Conservation (phyloP, 306 rosid genomes). For the Vigna radiata region DNA sequence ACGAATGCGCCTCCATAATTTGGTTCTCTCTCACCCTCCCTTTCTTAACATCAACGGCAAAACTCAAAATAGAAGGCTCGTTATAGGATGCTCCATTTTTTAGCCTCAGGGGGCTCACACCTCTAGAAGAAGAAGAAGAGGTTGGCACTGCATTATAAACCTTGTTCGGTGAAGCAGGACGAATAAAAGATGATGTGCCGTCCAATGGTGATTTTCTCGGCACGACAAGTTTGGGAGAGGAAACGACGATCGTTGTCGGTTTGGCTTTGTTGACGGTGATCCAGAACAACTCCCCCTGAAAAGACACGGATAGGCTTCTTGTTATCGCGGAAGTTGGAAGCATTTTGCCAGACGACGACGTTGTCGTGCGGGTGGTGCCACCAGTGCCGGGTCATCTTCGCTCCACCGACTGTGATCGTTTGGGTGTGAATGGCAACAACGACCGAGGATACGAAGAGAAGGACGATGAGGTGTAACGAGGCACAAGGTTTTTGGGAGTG, state of each 20-base stretch:
- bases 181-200: not conserved
- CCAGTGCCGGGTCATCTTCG: not conserved
- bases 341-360: not conserved
- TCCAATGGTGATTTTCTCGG: not conserved
- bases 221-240: not conserved
- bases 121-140: not conserved
- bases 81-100: not conserved
- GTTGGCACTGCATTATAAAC: no score
- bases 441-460: no score
- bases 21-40: not conserved
- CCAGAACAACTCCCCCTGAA: conserved; percentile 9
- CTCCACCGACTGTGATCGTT: no score
- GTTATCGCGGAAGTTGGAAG: not conserved
- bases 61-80: not conserved
- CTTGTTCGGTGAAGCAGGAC: not conserved
- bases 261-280: not conserved
- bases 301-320: not conserved
- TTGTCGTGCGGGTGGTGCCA: no score
- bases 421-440: no score
- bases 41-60: not conserved
- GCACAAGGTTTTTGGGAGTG: no score
- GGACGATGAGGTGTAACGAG: no score
- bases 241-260: not conserved
- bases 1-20: not conserved
- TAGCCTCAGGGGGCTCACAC: not conserved